Evolutionary conservation across 1,284 basidiomycete genomes (phyloP).

Genomic region (Malassezia nana): DNA sequence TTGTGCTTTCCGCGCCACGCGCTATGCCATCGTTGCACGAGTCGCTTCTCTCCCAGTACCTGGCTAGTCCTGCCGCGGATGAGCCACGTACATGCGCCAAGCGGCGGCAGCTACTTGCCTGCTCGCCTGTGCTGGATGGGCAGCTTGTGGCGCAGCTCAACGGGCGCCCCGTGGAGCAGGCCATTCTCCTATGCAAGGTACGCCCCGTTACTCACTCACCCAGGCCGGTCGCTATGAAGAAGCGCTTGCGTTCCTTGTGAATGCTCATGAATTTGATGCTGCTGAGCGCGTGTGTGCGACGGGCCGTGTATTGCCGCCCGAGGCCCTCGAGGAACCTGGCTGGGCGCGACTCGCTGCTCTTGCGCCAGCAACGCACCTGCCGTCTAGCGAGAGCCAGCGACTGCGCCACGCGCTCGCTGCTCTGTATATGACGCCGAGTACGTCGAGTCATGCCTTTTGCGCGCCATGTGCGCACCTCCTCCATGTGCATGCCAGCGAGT

Average conservation of each 20-base stretch:
- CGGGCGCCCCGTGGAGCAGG: slow-evolving; percentile 24
- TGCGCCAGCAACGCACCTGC: neutral
- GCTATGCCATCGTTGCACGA: slow-evolving; percentile 27
- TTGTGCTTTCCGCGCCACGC: slow-evolving; percentile 24
- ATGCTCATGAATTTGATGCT: slow-evolving; percentile 29
- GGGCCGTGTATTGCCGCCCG: slow-evolving; percentile 24
- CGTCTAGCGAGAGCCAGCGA: neutral
- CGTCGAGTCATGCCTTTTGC: slow-evolving; percentile 19
- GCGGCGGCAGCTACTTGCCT: slow-evolving; percentile 30
- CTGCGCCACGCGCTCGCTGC: neutral
- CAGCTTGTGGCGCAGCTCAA: slow-evolving; percentile 12
- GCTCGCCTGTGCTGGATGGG: slow-evolving; percentile 25
- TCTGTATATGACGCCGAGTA: neutral
- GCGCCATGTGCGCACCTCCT: slow-evolving; percentile 32
- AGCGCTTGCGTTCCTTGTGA: slow-evolving; percentile 28
- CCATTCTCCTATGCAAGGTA: slow-evolving; percentile 31
- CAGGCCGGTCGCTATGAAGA: slow-evolving; percentile 19
- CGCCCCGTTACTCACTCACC: neutral
- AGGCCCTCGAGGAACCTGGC: neutral
- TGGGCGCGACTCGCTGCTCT: neutral
- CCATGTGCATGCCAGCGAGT: slow-evolving; percentile 28
- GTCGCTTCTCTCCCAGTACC: slow-evolving; percentile 13
- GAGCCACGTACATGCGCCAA: slow-evolving; percentile 24
- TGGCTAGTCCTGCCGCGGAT: no score
- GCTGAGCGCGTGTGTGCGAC: slow-evolving; percentile 36